Evolutionary conservation across 192 early-diverging fungal genomes (phyloP).

Genomic region (Linnemannia exigua): DNA sequence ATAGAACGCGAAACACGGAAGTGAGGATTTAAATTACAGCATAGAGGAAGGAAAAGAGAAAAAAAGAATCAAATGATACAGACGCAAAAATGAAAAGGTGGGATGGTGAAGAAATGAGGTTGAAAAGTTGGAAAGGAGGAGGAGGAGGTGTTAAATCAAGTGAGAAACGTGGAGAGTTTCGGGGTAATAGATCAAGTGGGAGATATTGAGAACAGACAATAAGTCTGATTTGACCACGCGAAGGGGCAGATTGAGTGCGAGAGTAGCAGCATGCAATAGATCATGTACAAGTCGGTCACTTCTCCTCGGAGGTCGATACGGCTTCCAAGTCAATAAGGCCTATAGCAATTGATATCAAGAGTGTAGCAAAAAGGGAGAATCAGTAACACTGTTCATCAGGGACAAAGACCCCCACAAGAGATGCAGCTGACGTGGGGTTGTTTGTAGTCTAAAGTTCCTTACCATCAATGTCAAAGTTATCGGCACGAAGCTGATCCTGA

Average conservation of each 20-base stretch:
- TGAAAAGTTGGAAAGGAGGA: neutral
- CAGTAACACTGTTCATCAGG: neutral
- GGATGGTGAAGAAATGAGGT: neutral
- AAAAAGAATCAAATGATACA: neutral
- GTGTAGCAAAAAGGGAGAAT: neutral
- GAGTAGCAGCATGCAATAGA: neutral
- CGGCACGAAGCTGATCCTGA: neutral
- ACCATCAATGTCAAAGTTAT: conserved; percentile 31
- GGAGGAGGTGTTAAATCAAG: conserved; percentile 1
- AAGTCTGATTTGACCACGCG: too few species aligned
- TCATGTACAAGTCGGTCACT: neutral
- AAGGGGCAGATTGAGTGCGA: neutral
- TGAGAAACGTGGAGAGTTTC: neutral
- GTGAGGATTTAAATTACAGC: neutral
- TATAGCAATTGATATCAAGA: neutral
- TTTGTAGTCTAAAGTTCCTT: neutral
- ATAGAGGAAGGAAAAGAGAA: neutral
- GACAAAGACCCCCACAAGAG: too few species aligned
- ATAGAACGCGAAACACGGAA: neutral
- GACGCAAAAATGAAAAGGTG: neutral
- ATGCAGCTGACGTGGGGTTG: too few species aligned
- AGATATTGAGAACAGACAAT: neutral
- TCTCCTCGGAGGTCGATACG: conserved; percentile 17
- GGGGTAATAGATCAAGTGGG: neutral
- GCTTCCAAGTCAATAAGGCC: conserved; percentile 30